Conservation (phyloP, 306 rosid species). For the Castanea mollissima region DNA sequence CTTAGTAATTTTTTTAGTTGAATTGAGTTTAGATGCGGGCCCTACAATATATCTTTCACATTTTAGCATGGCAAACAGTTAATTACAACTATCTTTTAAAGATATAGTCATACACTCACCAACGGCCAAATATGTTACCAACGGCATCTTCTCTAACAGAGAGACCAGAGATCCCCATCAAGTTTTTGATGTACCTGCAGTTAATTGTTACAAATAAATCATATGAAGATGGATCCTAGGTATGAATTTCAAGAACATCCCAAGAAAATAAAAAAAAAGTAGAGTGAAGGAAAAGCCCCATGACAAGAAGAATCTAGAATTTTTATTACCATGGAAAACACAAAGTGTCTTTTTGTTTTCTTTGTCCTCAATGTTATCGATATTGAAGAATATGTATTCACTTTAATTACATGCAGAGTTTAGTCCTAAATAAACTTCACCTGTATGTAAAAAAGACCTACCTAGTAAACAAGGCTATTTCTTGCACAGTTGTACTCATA, state of each 20-base stretch:
- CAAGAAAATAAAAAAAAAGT: neutral
- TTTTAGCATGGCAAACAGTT: neutral
- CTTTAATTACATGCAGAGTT: neutral
- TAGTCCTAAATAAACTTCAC: neutral
- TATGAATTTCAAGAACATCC: neutral
- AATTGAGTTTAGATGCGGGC: no score
- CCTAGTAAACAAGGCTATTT: no score
- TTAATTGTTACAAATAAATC: constrained; percentile 24
- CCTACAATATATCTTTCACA: no score
- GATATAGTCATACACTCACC: constrained; percentile 51
- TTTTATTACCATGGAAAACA: neutral
- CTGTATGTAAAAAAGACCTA: neutral
- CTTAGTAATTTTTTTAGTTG: neutral
- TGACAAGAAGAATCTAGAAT: neutral
- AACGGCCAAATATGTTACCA: constrained; percentile 91
- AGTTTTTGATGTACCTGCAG: constrained; percentile 70
- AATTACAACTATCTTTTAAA: neutral
- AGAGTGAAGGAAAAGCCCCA: neutral
- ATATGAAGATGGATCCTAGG: neutral
- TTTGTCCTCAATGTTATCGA: neutral
- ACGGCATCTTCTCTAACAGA: constrained; percentile 92
- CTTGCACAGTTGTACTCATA: no score
- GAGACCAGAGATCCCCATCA: constrained; percentile 83
- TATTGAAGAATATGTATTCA: neutral
- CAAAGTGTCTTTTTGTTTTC: neutral